Base-by-base conservation (phyloP, 2,329 filamentous ascomycete genomes). In the Colletotrichum limetticola region DNA sequence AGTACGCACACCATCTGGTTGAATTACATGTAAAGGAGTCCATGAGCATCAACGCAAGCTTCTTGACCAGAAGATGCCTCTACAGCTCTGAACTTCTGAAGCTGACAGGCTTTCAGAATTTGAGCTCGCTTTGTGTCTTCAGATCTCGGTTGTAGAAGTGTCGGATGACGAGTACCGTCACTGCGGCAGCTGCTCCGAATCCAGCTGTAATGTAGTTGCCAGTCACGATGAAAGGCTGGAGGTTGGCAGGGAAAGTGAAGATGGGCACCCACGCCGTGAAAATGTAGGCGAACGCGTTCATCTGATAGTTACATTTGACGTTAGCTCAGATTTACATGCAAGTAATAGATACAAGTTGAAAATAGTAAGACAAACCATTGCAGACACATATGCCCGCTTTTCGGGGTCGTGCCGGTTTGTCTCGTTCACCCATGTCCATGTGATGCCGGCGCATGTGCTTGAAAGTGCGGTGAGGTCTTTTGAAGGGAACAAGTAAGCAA, bases 191-290 rank as follows among this genome's bases (percentile, higher is more conserved):
- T 0, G 53, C 76, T 0, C 74, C 78, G 30, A 78, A 79, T 0
- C 78, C 78, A 11, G 77, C 77, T 5, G 78, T 79, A 30, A 79
- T 75, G 72, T 79, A 79, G 57, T 79, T 78, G 4, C 78, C 78
- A 1, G 77, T 68, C 1, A 79, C 77, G 53, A 79, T 79, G 63
- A 77, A 79, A 12, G 78, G 78, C 73, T 79, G 78, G 5, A 75
- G 67, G n/a, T 74, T 74, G n/a, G 78, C 75, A 8, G 78, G 78
- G 37, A 79, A 79, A 14, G 78, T 79, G 46, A 79, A 79, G 42
- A 79, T 79, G 5, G 76, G 75, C 1, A 79, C 72, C 78, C 78
- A 79, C 1, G 78, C 78, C n/a, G 75, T 76, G 70, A 79, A 79
- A 12, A 78, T 79, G 62, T 77, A 79, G 16, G 78, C 76, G 19